Percentiles rank a stretch among this genome's conserved stretches.
Evolutionary conservation across 2,329 filamentous ascomycete genomes (phyloP).

Genomic region (Huntiella abstrusa): DNA sequence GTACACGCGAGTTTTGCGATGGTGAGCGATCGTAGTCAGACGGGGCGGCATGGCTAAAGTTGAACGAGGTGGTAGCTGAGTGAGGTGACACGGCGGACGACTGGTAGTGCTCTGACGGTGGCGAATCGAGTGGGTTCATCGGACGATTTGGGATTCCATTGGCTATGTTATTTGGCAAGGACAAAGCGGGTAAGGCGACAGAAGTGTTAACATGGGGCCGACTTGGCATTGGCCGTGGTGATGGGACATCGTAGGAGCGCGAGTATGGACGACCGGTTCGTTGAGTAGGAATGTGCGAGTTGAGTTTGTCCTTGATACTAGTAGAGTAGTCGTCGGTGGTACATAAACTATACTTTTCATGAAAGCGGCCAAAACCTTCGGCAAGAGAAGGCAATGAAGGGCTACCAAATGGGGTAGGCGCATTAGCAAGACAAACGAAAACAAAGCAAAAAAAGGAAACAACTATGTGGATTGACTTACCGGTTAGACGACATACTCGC

Average conservation of each 20-base stretch:
- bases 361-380: constrained; percentile 29
- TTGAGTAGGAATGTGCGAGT: constrained; percentile 26
- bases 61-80: constrained; percentile 23
- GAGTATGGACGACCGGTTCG: constrained; percentile 24
- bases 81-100: constrained; percentile 30
- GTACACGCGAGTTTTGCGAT: constrained; percentile 24
- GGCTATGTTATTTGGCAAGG: constrained; percentile 17
- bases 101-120: constrained; percentile 24
- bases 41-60: constrained; percentile 24
- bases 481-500: constrained; percentile 21
- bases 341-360: constrained; percentile 28
- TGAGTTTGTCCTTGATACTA: constrained; percentile 34
- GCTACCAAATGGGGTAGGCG: constrained; percentile 14
- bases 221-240: constrained; percentile 19
- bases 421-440: constrained; percentile 11
- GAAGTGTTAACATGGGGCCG: constrained; percentile 20
- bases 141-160: constrained; percentile 17
- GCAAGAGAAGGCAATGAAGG: constrained; percentile 23
- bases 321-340: constrained; percentile 29
- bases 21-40: constrained; percentile 31
- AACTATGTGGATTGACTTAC: constrained; percentile 12
- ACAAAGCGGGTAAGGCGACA: constrained; percentile 23
- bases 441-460: background rate
- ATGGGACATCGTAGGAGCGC: constrained; percentile 1
- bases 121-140: constrained; percentile 20